Percentiles rank a stretch among this genome's conserved stretches.
Evolutionary conservation across 768 basidiomycete genomes (phyloP).

Genomic region (Calocybe gangraenosa): DNA sequence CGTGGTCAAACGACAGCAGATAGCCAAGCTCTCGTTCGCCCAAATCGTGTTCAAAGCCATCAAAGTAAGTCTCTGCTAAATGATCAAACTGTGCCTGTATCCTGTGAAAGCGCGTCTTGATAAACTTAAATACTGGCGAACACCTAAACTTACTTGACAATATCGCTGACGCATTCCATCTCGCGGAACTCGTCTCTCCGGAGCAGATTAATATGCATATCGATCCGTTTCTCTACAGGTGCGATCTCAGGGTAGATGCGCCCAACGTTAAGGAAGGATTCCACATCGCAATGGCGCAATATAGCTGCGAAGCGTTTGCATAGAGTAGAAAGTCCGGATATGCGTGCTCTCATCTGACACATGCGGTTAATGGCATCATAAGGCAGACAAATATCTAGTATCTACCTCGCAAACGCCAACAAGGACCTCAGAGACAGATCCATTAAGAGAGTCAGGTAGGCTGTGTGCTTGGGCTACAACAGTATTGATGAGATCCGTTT

Average conservation of each 20-base stretch:
- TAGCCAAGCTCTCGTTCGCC: conserved; percentile 88
- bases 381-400: not conserved
- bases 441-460: conserved; percentile 81
- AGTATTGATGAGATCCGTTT: conserved; percentile 81
- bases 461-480: conserved; percentile 81
- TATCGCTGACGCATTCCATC: conserved; percentile 88
- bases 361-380: conserved; percentile 2
- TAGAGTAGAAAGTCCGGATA: conserved; percentile 74
- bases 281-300: conserved; percentile 75
- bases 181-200: conserved; percentile 89
- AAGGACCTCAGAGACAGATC: conserved; percentile 75
- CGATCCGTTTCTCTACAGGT: conserved; percentile 86
- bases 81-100: conserved; percentile 94
- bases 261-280: conserved; percentile 83
- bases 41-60: conserved; percentile 77
- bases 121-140: not conserved
- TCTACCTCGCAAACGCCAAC: conserved; percentile 93
- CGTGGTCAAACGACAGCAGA: conserved; percentile 77
- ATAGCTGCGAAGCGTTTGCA: conserved; percentile 90
- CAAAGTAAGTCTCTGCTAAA: conserved; percentile 83
- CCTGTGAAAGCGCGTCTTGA: conserved; percentile 36
- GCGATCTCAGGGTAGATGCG: conserved; percentile 80
- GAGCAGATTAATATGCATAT: conserved; percentile 85
- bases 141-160: conserved; percentile 63
- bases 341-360: conserved; percentile 73